Evolutionary conservation across 2,329 filamentous ascomycete species (phyloP), one percentile per base, ranked within the genome.

Genomic region (Lasiodiplodia citricola): DNA sequence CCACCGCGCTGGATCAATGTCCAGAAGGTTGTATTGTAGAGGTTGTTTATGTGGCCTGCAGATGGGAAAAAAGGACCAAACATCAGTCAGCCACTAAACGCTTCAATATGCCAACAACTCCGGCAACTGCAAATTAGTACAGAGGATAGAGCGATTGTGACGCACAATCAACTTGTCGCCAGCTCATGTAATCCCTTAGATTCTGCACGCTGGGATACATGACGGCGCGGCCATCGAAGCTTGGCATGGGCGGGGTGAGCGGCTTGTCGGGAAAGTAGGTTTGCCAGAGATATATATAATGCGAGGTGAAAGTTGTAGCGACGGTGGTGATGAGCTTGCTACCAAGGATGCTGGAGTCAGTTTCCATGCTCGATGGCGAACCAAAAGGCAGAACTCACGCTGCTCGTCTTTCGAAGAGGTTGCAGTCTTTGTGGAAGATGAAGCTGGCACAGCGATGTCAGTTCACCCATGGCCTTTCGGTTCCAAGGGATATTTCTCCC

Each of bases 1-100:
- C 91, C 92, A 2, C 92, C 94, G 58, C 88, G 83, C 71, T 93
- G 88, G 25, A 98, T 91, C 74, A 99, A 84, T 0, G 91, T 85
- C 96, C 96, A 99, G 79, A 98, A 98, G 0, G 93, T 93, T 0
- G 96, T 99, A 78, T 99, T 99, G 81, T 97, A 99, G 4, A 99
- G 87, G 76, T 99, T 99, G 80, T 99, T 99, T 74, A 99, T 97
- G 78, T 99, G 96, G 72, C 92, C 92, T 95, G 70, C 13, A 21
- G 16, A 13, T 5, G 38, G 31, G 13, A 2, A 6, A 18, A 18
- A 44, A 5, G 7, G 16, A 44, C 41, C 0, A 18, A 18, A 18
- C 16, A 18, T 6, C 18, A 18, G 2, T 44, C 41, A 44, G 41
- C 41, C 31, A 10, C 31, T 1, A 35, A 35, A 8, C 31, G 0